Evolutionary conservation across 176 grass and related monocot genomes (phyloP).

Genomic region (Oryza longistaminata): DNA sequence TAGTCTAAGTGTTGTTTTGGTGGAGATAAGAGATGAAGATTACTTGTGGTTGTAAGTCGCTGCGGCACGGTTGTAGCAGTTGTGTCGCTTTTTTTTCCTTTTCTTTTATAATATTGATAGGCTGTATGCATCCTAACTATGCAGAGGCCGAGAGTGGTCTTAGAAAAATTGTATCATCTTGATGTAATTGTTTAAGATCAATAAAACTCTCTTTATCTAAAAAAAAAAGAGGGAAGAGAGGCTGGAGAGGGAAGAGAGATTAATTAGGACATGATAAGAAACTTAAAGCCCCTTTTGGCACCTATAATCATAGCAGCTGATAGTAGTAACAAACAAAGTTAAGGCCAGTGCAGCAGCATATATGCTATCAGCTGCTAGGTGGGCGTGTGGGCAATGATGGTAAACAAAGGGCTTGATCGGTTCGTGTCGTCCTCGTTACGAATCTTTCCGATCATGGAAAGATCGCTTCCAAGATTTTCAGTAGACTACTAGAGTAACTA

Average conservation of each 20-base stretch:
- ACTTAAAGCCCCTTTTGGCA: slow-evolving; percentile 15
- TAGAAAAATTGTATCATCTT: no score
- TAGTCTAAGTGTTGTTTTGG: no score
- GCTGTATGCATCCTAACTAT: no score
- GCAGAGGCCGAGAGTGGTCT: no score
- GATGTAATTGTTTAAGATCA: no score
- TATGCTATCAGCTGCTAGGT: slow-evolving; percentile 18
- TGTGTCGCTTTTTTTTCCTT: no score
- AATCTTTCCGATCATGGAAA: slow-evolving; percentile 73
- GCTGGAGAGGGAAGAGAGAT: background rate
- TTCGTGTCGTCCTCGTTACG: slow-evolving; percentile 58
- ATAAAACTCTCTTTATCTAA: no score
- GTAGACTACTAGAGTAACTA: background rate
- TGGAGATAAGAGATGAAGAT: no score
- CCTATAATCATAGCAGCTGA: background rate
- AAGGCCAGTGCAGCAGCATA: slow-evolving; percentile 7
- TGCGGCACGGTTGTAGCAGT: no score
- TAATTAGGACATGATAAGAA: background rate
- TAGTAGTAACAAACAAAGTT: slow-evolving; percentile 20
- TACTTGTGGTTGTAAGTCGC: no score
- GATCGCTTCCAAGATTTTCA: slow-evolving; percentile 67
- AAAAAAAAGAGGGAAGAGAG: background rate
- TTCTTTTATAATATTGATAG: no score
- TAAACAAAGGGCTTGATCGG: slow-evolving; percentile 36
- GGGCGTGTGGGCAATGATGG: slow-evolving; percentile 45